Evolutionary conservation across 768 basidiomycete genomes (phyloP), one percentile per base, ranked within the genome.

Genomic region (Tylopilus balloui): DNA sequence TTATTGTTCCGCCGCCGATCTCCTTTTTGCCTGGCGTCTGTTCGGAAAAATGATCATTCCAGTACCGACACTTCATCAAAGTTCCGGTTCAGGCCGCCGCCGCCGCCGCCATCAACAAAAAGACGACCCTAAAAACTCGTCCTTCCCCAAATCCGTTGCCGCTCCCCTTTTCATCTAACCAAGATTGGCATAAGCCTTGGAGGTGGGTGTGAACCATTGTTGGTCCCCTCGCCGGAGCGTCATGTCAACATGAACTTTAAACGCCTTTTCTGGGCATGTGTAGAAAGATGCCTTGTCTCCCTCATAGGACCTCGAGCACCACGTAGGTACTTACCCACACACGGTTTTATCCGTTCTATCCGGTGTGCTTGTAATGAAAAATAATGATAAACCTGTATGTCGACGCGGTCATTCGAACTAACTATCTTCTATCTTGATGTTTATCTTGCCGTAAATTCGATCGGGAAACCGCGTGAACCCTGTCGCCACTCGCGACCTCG

Each of bases 151-250:
- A 43, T 46, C 19, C 46, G 42, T 48, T 42, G 48, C 29, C 48
- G 29, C 42, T 47, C 45, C 35, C 23, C 13, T 36, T 54, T 60
- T 60, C 57, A 62, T 60, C n/a, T 60, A 60, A 39, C 59, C 59
- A 37, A 50, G 53, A 51, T 56, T 13, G 53, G 60, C 29, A 54
- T 27, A n/a, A 24, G 13, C 27, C 36, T 23, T 23, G 24, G 28
- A 45, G 46, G 41, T 19, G 36, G 50, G 51, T 54, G 52, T 55
- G 56, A 61, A 51, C 35, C 29, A 9, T 6, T 25, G 4, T 25
- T 47, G 40, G 23, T 34, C 44, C 45, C 38, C 29, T 53, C 45
- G 21, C 44, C 46, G 42, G 19, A 11, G 38, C 17, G 42, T 50
- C 48, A 59, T 48, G 51, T 47, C 37, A 55, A 36, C 44, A 1